These are phyloP conservation scores for Cantharellus cinnabarinus DNA, from an alignment of 768 basidiomycete species.

Conservation along the genomic window DNA sequence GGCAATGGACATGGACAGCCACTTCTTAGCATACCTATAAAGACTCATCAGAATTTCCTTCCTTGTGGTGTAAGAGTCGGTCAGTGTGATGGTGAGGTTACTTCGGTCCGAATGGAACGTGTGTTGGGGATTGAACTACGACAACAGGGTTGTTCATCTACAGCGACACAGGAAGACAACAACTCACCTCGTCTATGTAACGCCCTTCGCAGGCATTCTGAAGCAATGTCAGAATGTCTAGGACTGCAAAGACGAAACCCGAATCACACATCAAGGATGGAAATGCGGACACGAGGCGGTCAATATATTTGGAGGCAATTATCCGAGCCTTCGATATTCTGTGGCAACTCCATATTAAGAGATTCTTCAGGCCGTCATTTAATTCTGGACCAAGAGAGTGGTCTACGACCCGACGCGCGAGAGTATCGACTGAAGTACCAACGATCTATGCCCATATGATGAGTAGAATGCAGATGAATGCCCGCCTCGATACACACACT, in stretches of 20 bases:
- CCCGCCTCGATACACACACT: conserved; percentile 29
- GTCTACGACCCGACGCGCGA: conserved; percentile 54
- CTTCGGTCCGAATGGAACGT: conserved; percentile 64
- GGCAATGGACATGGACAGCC: conserved; percentile 74
- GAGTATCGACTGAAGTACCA: conserved; percentile 44
- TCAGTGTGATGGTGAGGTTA: conserved; percentile 54
- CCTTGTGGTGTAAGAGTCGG: conserved; percentile 68
- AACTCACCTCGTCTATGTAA: conserved; percentile 64
- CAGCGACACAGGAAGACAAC: not conserved
- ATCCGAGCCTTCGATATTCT: conserved; percentile 64
- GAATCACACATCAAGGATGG: conserved; percentile 89
- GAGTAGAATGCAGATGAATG: not conserved
- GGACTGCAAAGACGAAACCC: conserved; percentile 65
- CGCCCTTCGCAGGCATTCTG: conserved; percentile 80
- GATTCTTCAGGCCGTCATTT: conserved; percentile 48
- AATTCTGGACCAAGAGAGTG: conserved; percentile 55
- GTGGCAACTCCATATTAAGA: conserved; percentile 66
- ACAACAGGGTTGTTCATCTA: not conserved
- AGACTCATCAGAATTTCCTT: conserved; percentile 66
- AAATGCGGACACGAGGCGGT: conserved; percentile 73
- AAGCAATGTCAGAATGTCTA: conserved; percentile 80
- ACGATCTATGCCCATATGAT: conserved; percentile 36
- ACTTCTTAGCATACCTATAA: conserved; percentile 49
- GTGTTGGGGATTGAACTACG: conserved; percentile 71
- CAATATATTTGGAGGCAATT: conserved; percentile 63